Evolutionary conservation across 495 filamentous ascomycete genomes (phyloP).

Genomic region (Podospora pseudopauciseta): DNA sequence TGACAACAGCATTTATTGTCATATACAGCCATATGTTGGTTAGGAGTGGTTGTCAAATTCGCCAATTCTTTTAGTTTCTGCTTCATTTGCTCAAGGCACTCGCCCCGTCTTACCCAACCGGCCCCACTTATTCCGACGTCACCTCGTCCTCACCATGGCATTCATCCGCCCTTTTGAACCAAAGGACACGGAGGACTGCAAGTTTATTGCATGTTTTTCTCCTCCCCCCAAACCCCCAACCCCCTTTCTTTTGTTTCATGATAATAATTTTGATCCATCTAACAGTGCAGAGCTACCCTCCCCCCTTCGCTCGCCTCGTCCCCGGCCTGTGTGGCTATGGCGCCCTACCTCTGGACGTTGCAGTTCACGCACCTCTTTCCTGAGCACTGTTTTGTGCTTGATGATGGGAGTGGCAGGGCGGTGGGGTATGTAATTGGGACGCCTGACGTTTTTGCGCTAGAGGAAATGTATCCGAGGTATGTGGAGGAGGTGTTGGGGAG

Average conservation of each 20-base stretch:
- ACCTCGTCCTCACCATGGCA: slow-evolving; percentile 24
- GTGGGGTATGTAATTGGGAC: slow-evolving; percentile 43
- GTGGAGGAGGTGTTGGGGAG: slow-evolving; percentile 26
- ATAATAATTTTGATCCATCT: neutral
- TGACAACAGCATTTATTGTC: no score
- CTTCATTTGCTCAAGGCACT: no score
- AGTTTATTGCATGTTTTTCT: slow-evolving; percentile 32
- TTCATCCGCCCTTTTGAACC: slow-evolving; percentile 35
- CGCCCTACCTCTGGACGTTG: slow-evolving; percentile 46
- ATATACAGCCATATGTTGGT: no score
- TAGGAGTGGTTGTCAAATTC: no score
- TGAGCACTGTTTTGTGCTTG: slow-evolving; percentile 36
- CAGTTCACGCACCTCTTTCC: slow-evolving; percentile 42
- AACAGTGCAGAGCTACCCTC: slow-evolving; percentile 41
- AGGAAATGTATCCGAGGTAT: slow-evolving; percentile 30
- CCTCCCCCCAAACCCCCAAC: neutral
- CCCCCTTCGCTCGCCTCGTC: slow-evolving; percentile 33
- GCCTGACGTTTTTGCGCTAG: slow-evolving; percentile 35
- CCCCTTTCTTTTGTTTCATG: neutral
- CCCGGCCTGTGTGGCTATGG: slow-evolving; percentile 23
- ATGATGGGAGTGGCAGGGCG: slow-evolving; percentile 36
- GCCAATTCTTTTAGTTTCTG: no score
- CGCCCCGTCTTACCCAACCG: neutral
- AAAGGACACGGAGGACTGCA: slow-evolving; percentile 33
- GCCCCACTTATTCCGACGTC: neutral